Evolutionary conservation across 768 basidiomycete species (phyloP).

Genomic region (Russula lepida): DNA sequence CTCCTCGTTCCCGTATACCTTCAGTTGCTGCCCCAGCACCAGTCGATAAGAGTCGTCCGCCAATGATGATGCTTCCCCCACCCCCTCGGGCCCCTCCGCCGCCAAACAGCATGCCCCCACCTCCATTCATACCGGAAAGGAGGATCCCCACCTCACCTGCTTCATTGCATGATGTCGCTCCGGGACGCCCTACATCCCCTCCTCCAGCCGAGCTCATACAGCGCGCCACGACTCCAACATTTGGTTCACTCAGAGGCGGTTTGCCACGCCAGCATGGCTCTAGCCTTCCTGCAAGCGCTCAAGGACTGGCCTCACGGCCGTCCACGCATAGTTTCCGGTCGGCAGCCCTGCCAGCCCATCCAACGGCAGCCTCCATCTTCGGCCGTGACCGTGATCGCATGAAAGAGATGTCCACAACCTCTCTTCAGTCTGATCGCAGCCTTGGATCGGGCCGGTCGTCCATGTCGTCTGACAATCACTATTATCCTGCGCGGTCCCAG

Average conservation of each 20-base stretch:
- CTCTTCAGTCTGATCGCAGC: conserved; percentile 61
- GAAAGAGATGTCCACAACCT: conserved; percentile 57
- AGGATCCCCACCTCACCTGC: conserved; percentile 38
- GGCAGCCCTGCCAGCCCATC: conserved; percentile 57
- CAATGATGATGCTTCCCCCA: conserved; percentile 70
- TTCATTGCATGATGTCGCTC: conserved; percentile 51
- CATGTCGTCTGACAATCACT: conserved; percentile 68
- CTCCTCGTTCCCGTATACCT: conserved; percentile 50
- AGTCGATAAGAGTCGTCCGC: conserved; percentile 74
- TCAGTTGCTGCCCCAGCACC: conserved; percentile 44
- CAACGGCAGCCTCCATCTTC: conserved; percentile 36
- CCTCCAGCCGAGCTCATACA: conserved; percentile 89
- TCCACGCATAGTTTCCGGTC: conserved; percentile 83
- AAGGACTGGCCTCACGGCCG: conserved; percentile 57
- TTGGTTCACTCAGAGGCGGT: conserved; percentile 51
- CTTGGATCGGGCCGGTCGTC: conserved; percentile 70
- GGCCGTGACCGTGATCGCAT: conserved; percentile 40
- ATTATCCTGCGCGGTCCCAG: conserved; percentile 36
- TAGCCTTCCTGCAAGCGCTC: conserved; percentile 64
- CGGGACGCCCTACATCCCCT: conserved; percentile 85
- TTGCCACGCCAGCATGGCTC: conserved; percentile 58
- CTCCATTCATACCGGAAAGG: conserved; percentile 66
- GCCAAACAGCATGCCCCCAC: conserved; percentile 62
- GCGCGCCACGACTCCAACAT: conserved; percentile 81
- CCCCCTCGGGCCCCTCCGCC: conserved; percentile 73